These are phyloP conservation scores for Cutaneotrichosporon spelunceum DNA, from an alignment of 1,284 basidiomycete species.

Conservation along the genomic window DNA sequence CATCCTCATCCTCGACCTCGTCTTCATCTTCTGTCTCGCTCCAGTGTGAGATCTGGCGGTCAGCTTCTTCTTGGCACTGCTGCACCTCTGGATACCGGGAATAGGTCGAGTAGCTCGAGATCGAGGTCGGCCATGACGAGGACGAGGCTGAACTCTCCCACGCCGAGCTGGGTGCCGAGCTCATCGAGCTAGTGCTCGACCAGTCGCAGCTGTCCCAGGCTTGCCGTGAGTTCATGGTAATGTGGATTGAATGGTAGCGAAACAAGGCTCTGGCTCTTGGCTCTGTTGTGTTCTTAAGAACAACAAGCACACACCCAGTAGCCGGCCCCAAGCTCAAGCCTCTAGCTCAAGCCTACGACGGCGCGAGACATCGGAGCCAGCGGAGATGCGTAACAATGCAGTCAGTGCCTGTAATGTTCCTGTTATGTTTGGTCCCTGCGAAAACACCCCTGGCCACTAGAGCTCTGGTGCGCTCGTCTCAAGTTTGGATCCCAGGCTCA, in stretches of 20 bases:
- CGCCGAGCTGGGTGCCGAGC: background rate
- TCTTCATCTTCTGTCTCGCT: constrained; percentile 5
- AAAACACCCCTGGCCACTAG: background rate
- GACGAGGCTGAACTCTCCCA: background rate
- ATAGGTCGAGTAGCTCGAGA: background rate
- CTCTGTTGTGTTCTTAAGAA: no score
- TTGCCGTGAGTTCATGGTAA: background rate
- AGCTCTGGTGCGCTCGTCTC: no score
- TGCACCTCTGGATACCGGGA: background rate
- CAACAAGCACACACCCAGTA: no score
- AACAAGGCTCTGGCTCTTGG: no score
- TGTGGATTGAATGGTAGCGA: background rate
- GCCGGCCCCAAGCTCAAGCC: no score
- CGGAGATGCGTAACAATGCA: background rate
- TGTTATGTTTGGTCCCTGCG: background rate
- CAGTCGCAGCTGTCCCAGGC: background rate
- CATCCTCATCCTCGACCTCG: background rate
- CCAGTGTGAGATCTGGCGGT: background rate
- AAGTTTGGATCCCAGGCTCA: no score
- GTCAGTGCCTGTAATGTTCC: background rate
- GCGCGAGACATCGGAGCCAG: no score
- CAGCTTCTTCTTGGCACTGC: background rate
- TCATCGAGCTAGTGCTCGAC: background rate
- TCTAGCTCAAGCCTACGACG: no score
- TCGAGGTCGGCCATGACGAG: background rate